Conservation (phyloP, 495 filamentous ascomycete genomes). For the Filosporella fistucella region DNA sequence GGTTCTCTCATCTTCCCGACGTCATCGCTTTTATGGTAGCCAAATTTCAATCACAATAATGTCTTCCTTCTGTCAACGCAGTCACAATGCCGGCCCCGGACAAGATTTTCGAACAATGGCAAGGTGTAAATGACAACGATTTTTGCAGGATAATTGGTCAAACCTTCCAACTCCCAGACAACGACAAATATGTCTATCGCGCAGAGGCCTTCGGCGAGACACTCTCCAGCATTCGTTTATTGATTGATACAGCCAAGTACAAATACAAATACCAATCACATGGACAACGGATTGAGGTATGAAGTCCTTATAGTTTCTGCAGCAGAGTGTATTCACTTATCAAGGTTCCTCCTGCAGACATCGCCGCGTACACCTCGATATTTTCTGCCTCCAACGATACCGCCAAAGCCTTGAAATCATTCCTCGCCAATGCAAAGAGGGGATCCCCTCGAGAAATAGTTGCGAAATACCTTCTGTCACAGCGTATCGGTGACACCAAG, state of each 20-base stretch:
- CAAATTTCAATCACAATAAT: no score
- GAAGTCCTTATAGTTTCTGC: slow-evolving; percentile 6
- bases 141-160: slow-evolving; percentile 41
- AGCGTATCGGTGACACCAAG: slow-evolving; percentile 26
- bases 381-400: slow-evolving; percentile 47
- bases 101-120: slow-evolving; percentile 12
- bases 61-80: no score
- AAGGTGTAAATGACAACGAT: slow-evolving; percentile 33
- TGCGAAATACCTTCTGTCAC: slow-evolving; percentile 40
- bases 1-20: no score
- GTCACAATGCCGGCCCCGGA: slow-evolving; percentile 3
- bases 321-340: slow-evolving; percentile 27
- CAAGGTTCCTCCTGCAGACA: slow-evolving; percentile 43
- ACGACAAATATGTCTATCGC: slow-evolving; percentile 54
- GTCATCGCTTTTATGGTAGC: no score
- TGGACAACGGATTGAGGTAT: slow-evolving; percentile 24
- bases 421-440: slow-evolving; percentile 54
- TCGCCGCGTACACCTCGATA: slow-evolving; percentile 52
- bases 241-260: slow-evolving; percentile 19
- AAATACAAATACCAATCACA: slow-evolving; percentile 11
- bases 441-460: slow-evolving; percentile 44
- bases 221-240: slow-evolving; percentile 31
- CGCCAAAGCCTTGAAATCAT: slow-evolving; percentile 44
- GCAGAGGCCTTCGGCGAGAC: slow-evolving; percentile 45
- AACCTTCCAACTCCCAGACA: slow-evolving; percentile 43